These are phyloP conservation scores for Wickerhamiella sorbophila DNA, from an alignment of 805 yeast species.

Conservation along the genomic window DNA sequence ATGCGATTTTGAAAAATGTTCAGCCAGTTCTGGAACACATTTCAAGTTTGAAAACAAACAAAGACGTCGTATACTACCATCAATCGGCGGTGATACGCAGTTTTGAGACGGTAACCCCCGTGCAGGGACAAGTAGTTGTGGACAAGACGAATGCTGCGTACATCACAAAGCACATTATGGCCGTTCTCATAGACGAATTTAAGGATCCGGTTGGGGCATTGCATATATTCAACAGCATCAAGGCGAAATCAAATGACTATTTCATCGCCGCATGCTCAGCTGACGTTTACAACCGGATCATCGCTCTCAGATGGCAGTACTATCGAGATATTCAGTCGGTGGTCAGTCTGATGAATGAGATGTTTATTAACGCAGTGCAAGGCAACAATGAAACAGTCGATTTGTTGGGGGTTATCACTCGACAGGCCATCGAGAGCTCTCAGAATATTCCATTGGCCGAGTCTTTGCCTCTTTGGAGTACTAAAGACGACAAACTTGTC, in stretches of 20 bases:
- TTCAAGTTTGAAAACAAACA: constrained; percentile 15
- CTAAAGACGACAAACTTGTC: constrained; percentile 18
- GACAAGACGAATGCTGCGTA: not conserved
- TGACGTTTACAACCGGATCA: constrained; percentile 28
- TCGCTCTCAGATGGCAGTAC: constrained; percentile 28
- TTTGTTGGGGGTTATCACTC: constrained; percentile 18
- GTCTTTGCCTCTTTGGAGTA: constrained; percentile 21
- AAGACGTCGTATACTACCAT: constrained; percentile 18
- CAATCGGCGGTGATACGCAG: constrained; percentile 11
- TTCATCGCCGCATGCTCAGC: constrained; percentile 28
- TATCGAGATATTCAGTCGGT: constrained; percentile 27
- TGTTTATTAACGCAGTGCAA: constrained; percentile 30
- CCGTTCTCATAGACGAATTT: constrained; percentile 14
- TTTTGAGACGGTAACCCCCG: constrained; percentile 3
- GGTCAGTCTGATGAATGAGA: constrained; percentile 27
- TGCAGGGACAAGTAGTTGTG: not conserved
- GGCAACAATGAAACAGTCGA: constrained; percentile 25
- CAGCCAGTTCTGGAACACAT: constrained; percentile 16
- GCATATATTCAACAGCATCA: constrained; percentile 26
- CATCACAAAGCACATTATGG: constrained; percentile 2
- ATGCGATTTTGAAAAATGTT: not conserved
- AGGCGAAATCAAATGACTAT: constrained; percentile 25
- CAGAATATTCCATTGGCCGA: constrained; percentile 14
- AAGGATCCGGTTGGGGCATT: constrained; percentile 25
- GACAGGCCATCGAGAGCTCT: constrained; percentile 19